Evolutionary conservation across 2,329 filamentous ascomycete genomes (phyloP).

Genomic region (Alternaria tenuissima): DNA sequence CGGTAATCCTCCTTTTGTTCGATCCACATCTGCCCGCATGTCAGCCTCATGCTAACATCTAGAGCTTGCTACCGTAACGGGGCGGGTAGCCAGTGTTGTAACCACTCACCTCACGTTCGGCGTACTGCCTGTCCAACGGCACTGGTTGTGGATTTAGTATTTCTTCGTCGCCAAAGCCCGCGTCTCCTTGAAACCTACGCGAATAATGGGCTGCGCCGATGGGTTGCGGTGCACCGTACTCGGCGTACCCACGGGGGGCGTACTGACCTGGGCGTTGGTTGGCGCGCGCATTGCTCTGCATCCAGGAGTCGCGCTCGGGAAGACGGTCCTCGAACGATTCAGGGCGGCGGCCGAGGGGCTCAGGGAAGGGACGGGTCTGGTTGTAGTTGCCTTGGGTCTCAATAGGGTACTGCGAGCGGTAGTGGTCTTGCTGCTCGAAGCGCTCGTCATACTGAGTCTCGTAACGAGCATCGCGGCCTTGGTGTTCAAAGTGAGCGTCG

Average conservation of each 20-base stretch:
- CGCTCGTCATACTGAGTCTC: slow-evolving; percentile 32
- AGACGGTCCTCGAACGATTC: slow-evolving; percentile 48
- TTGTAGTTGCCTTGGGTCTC: slow-evolving; percentile 17
- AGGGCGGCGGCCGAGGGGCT: slow-evolving; percentile 41
- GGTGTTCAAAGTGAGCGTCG: slow-evolving; percentile 33
- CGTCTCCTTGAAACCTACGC: slow-evolving; percentile 46
- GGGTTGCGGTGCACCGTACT: slow-evolving; percentile 44
- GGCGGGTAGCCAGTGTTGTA: slow-evolving; percentile 17
- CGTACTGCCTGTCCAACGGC: slow-evolving; percentile 37
- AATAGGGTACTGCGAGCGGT: slow-evolving; percentile 30
- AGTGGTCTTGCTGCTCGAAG: slow-evolving; percentile 31
- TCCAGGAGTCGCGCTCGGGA: slow-evolving; percentile 47
- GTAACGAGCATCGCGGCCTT: slow-evolving; percentile 21
- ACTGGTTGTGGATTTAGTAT: slow-evolving; percentile 51
- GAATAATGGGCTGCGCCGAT: slow-evolving; percentile 40
- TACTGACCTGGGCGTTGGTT: slow-evolving; percentile 21
- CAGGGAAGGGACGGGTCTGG: slow-evolving; percentile 22
- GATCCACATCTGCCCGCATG: slow-evolving; percentile 42
- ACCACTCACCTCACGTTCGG: slow-evolving; percentile 46
- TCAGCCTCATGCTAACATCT: slow-evolving; percentile 18
- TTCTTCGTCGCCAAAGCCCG: slow-evolving; percentile 49
- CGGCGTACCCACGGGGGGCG: slow-evolving; percentile 37
- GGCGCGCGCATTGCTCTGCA: slow-evolving; percentile 37
- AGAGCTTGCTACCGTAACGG: slow-evolving; percentile 20
- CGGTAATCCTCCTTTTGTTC: slow-evolving; percentile 49